Conservation (phyloP, 345 rosid genomes). For the Aquilaria yunnanensis region DNA sequence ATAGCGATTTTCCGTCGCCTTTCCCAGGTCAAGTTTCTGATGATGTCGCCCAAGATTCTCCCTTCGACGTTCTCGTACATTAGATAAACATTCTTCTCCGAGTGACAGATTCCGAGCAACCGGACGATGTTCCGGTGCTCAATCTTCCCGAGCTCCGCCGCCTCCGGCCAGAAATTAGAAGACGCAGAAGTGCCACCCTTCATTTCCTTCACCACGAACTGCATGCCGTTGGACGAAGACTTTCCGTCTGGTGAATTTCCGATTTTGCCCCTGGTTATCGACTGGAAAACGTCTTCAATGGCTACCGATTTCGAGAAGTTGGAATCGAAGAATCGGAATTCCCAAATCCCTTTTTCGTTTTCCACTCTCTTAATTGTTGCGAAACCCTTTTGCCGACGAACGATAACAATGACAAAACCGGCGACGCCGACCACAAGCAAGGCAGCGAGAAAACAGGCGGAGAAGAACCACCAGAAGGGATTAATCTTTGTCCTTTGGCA, state of each 20-base stretch:
- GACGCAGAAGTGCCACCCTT: slow-evolving; percentile 19
- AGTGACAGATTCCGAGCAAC: slow-evolving; percentile 43
- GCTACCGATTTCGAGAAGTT: slow-evolving; percentile 34
- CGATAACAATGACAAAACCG: slow-evolving; percentile 23
- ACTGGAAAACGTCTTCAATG: slow-evolving; percentile 32
- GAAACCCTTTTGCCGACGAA: slow-evolving; percentile 28
- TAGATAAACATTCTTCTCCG: slow-evolving; percentile 42
- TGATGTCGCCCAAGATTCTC: slow-evolving; percentile 36
- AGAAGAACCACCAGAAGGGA: slow-evolving; percentile 42
- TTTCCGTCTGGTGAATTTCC: slow-evolving; percentile 27
- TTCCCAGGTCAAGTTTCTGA: slow-evolving; percentile 53
- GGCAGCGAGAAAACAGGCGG: slow-evolving; percentile 31
- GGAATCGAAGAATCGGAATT: slow-evolving; percentile 48
- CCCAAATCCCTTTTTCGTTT: slow-evolving; percentile 65
- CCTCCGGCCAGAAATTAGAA: slow-evolving; percentile 29
- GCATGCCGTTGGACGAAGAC: slow-evolving; percentile 21
- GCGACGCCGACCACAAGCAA: slow-evolving; percentile 24
- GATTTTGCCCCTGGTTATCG: slow-evolving; percentile 32
- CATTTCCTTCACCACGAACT: slow-evolving; percentile 43
- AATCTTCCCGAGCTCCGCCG: slow-evolving; percentile 30
- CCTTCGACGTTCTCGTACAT: slow-evolving; percentile 55
- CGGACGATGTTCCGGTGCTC: slow-evolving; percentile 55
- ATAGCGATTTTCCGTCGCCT: slow-evolving; percentile 45
- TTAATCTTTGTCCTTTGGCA: slow-evolving; percentile 37
- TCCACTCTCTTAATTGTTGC: slow-evolving; percentile 47